Conservation (phyloP, 495 filamentous ascomycete genomes). For the Penicillium malachiteum region DNA sequence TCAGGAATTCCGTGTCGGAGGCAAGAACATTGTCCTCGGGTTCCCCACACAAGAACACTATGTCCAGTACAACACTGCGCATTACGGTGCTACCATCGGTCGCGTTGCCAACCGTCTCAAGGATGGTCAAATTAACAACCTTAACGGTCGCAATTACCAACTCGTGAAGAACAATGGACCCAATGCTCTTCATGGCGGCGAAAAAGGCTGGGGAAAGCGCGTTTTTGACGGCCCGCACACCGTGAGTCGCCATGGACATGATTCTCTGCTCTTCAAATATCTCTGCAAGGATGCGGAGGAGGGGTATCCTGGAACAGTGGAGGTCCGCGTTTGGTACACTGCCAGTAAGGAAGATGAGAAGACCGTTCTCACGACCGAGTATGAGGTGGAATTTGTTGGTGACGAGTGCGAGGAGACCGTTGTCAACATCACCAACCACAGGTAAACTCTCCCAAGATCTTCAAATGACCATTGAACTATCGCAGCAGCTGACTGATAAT, state of each 20-base stretch:
- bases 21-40: conserved; percentile 80
- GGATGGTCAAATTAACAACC: conserved; percentile 62
- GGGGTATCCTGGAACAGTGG: conserved; percentile 81
- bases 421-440: conserved; percentile 92
- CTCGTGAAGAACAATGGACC: conserved; percentile 72
- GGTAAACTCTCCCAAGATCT: conserved; percentile 48
- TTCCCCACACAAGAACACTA: conserved; percentile 76
- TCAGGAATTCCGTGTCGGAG: conserved; percentile 73
- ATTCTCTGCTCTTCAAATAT: conserved; percentile 75
- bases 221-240: conserved; percentile 74
- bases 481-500: not conserved
- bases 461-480: too few species aligned
- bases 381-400: conserved; percentile 78
- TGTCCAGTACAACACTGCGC: conserved; percentile 66
- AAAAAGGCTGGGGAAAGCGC: conserved; percentile 79
- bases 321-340: conserved; percentile 75
- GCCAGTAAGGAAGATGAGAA: conserved; percentile 63
- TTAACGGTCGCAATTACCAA: conserved; percentile 71
- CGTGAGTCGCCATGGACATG: conserved; percentile 64
- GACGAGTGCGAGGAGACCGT: conserved; percentile 80
- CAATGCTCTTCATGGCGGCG: conserved; percentile 82
- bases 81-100: conserved; percentile 92
- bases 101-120: conserved; percentile 86
- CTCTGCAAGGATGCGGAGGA: conserved; percentile 75
- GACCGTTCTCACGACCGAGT: conserved; percentile 77